These are phyloP conservation scores for Remersonia thermophila DNA, from an alignment of 2,329 filamentous ascomycete genomes.

Conservation along the genomic window DNA sequence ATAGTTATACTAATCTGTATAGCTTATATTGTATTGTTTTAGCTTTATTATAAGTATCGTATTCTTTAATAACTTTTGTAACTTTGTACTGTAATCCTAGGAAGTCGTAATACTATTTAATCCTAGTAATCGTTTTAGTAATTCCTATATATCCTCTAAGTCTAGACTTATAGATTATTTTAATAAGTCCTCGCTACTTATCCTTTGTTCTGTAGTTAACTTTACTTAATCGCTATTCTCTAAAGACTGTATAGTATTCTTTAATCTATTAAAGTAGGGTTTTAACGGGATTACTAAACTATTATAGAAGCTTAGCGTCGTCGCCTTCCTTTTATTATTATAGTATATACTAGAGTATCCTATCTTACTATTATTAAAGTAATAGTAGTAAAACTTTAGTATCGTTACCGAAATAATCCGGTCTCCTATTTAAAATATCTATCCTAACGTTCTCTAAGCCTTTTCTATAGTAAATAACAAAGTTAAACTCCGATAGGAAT, in stretches of 20 bases:
- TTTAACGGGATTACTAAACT: too few species aligned
- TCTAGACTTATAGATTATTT: background rate
- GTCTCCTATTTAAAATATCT: constrained; percentile 11
- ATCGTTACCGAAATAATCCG: background rate
- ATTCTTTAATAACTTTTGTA: background rate
- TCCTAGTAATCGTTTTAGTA: background rate
- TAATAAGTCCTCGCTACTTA: background rate
- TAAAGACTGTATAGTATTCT: too few species aligned
- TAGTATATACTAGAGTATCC: background rate
- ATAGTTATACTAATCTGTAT: constrained; percentile 6
- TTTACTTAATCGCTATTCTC: too few species aligned
- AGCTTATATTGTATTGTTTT: constrained; percentile 2
- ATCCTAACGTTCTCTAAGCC: constrained; percentile 10
- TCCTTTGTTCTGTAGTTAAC: too few species aligned
- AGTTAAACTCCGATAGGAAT: constrained; percentile 16
- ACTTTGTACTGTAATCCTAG: background rate
- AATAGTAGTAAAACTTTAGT: background rate
- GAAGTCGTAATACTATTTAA: background rate
- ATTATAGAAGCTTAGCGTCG: too few species aligned
- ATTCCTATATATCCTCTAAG: constrained; percentile 3
- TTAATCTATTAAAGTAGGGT: too few species aligned
- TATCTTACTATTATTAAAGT: background rate
- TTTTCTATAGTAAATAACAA: constrained; percentile 17
- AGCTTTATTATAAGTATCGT: background rate
- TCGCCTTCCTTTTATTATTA: too few species aligned